Conservation (phyloP, 805 yeast genomes). For the Sugiyamaella mastotermitis region DNA sequence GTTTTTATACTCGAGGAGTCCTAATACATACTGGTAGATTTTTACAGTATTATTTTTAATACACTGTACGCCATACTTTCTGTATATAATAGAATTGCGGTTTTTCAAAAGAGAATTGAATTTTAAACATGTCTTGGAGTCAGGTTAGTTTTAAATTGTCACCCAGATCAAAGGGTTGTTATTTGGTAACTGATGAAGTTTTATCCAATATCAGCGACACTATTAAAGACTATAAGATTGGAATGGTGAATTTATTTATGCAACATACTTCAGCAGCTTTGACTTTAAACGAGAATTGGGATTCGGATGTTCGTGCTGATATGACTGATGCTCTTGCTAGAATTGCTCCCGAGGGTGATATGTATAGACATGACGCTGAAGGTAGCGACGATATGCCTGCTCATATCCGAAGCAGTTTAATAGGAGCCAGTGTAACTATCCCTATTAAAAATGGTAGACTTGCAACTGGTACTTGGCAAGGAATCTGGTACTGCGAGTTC, state of each 20-base stretch:
- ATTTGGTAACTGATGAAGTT: conserved; percentile 67
- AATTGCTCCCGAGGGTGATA: conserved; percentile 59
- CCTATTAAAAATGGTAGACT: conserved; percentile 66
- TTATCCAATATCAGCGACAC: conserved; percentile 46
- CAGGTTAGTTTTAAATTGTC: conserved; percentile 50
- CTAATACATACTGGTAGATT: too few species aligned
- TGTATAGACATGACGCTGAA: conserved; percentile 62
- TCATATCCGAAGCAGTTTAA: conserved; percentile 54
- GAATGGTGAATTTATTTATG: conserved; percentile 58
- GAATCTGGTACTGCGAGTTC: conserved; percentile 71
- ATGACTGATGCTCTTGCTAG: conserved; percentile 58
- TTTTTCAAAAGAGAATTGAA: too few species aligned
- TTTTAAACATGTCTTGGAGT: conserved; percentile 41
- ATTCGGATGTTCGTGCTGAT: conserved; percentile 68
- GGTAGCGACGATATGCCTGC: conserved; percentile 82
- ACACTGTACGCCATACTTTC: too few species aligned
- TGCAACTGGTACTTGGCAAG: conserved; percentile 83
- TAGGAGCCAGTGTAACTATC: conserved; percentile 60
- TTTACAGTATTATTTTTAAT: too few species aligned
- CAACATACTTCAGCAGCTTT: conserved; percentile 79
- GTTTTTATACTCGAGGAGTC: too few species aligned
- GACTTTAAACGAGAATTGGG: conserved; percentile 74
- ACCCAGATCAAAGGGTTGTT: conserved; percentile 61
- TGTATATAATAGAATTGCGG: too few species aligned
- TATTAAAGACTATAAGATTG: conserved; percentile 52